Evolutionary conservation across 768 basidiomycete species (phyloP), one percentile per base, ranked within the genome.

Genomic region (Amanita jacksonii): DNA sequence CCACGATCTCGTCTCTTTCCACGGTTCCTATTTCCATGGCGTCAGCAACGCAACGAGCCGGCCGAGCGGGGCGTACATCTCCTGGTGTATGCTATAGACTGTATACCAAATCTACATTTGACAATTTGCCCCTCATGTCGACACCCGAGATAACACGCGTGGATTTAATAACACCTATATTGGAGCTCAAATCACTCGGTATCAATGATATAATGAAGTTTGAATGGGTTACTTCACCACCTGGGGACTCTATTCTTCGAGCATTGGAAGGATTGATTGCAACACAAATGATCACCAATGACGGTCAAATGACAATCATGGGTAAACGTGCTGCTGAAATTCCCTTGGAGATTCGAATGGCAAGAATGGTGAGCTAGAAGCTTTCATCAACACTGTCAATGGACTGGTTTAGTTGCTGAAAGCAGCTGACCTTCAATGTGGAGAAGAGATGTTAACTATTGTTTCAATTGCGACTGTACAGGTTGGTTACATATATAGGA

Each of bases 161-260:
- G 3, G 94, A 99, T 55, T 76, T 99, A 65, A 85, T 86, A 0
- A 85, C 88, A 2, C 86, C 90, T 4, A 84, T 99, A 40, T 67
- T 99, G 13, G 93, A 97, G 58, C 74, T 98, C 38, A 98, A 98
- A 62, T 85, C 87, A 0, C 72, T 99, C 23, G 96, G 96, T 7
- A 85, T 99, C 35, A 85, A 98, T 52, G 90, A 99, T 61, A 61
- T 98, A 10, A 84, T 96, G 76, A 87, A 86, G 57, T 94, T 98
- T 57, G 92, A 98, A 57, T 99, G 92, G 85, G 77, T 98, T 24
- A 82, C 84, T 23, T 68, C 81, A 0, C 96, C 96, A 25, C 88
- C 91, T 2, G 80, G 84, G 8, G 86, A 89, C 58, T 84, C 81
- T 53, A 74, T 97, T 25, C 63, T 92, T 34, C 70, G 91, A 30